phyloP scores from a whole-genome alignment of 2,329 filamentous ascomycete species.

The Cladosporium cucumerinum region DNA sequence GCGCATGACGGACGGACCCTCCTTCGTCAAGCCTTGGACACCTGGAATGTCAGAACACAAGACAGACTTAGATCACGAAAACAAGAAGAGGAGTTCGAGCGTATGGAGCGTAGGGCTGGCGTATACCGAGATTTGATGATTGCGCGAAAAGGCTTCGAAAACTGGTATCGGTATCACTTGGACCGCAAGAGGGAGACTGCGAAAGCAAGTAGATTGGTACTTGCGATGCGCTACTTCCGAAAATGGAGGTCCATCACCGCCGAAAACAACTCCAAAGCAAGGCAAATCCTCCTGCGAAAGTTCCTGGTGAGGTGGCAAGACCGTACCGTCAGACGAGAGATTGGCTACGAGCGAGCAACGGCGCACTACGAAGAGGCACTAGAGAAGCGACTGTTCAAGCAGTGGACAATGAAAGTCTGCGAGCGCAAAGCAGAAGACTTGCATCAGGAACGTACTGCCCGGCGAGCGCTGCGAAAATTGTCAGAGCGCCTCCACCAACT shows the following conservation, averaged over 20 bases:
- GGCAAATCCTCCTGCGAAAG: constrained; percentile 51
- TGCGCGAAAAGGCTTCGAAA: constrained; percentile 6
- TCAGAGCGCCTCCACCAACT: constrained; percentile 11
- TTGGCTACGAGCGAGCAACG: constrained; percentile 25
- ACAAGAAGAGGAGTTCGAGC: constrained; percentile 16
- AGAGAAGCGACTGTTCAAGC: constrained; percentile 15
- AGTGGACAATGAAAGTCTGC: constrained; percentile 23
- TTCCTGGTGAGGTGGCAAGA: constrained; percentile 55
- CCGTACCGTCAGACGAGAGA: constrained; percentile 32
- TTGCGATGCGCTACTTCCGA: constrained; percentile 66
- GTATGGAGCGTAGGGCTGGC: constrained; percentile 18
- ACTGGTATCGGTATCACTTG: constrained; percentile 9
- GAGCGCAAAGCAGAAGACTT: constrained; percentile 30
- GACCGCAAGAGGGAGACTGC: not conserved
- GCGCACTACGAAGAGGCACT: constrained; percentile 28
- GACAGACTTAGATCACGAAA: constrained; percentile 16
- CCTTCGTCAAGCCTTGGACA: constrained; percentile 51
- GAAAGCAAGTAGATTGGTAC: constrained; percentile 36
- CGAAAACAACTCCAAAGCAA: constrained; percentile 55
- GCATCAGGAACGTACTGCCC: constrained; percentile 31
- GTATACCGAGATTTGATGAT: constrained; percentile 7
- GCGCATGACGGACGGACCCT: constrained; percentile 51
- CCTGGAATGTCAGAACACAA: constrained; percentile 44
- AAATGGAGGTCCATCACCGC: constrained; percentile 66
- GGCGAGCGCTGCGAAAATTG: constrained; percentile 14